phyloP scores from a whole-genome alignment of 257 asterid species.

The Solanum arcanum region DNA sequence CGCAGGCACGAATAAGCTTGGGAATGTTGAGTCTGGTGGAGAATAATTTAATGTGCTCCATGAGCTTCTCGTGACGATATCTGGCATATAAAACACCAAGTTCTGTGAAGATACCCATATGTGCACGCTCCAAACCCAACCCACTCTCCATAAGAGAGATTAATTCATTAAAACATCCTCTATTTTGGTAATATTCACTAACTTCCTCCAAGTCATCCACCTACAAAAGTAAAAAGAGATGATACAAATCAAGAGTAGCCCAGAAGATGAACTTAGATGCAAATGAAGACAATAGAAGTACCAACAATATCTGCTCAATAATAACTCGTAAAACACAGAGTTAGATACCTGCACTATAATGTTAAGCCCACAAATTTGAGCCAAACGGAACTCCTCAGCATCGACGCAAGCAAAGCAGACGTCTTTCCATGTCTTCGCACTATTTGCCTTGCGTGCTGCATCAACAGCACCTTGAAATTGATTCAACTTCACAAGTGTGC shows the following conservation, averaged over 20 bases:
- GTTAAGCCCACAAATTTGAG: slow-evolving; percentile 98
- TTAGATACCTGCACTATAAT: slow-evolving; percentile 84
- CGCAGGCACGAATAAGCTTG: slow-evolving; percentile 96
- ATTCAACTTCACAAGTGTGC: slow-evolving; percentile 75
- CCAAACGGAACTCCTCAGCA: slow-evolving; percentile 99
- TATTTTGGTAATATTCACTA: slow-evolving; percentile 90
- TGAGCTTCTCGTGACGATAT: slow-evolving; percentile 97
- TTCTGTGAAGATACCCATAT: slow-evolving; percentile 98
- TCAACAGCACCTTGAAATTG: slow-evolving; percentile 99
- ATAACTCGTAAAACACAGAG: not conserved
- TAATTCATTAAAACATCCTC: slow-evolving; percentile 96
- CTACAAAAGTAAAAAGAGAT: slow-evolving; percentile 18
- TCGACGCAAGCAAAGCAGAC: slow-evolving; percentile 99
- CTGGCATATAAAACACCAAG: slow-evolving; percentile 96
- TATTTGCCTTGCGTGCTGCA: slow-evolving; percentile 99
- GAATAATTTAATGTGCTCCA: slow-evolving; percentile 96
- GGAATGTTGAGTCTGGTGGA: slow-evolving; percentile 96
- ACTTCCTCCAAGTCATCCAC: slow-evolving; percentile 99
- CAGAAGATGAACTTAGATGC: not conserved
- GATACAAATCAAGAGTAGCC: not conserved
- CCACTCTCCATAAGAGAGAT: slow-evolving; percentile 99
- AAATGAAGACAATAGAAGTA: not conserved
- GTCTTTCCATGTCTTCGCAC: slow-evolving; percentile 98
- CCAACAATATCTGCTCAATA: not conserved
- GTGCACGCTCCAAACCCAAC: slow-evolving; percentile 97